Percentiles rank a stretch among this genome's conserved stretches.
These are phyloP conservation scores for Linum tenue DNA, from an alignment of 345 rosid genomes.

Conservation along the genomic window DNA sequence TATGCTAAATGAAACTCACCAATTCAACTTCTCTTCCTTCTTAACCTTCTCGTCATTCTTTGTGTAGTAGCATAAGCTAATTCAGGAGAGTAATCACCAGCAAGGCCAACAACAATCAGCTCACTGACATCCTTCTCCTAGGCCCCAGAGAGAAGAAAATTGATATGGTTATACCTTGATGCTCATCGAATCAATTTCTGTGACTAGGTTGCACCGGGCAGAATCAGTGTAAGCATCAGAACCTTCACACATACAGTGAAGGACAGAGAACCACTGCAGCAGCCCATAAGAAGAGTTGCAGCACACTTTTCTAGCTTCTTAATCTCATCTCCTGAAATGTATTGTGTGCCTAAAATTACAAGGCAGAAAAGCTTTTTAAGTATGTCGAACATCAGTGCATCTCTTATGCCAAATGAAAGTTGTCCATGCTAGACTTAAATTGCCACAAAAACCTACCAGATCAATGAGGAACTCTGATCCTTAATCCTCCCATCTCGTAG, in stretches of 20 bases:
- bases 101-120: too few species aligned
- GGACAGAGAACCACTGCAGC: conserved; percentile 77
- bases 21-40: too few species aligned
- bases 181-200: conserved; percentile 46
- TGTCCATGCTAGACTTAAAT: background rate
- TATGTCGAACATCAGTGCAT: background rate
- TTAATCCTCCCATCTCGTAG: too few species aligned
- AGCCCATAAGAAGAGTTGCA: conserved; percentile 81
- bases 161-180: too few species aligned
- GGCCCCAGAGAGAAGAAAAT: too few species aligned
- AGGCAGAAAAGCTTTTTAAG: background rate
- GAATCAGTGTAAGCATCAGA: conserved; percentile 31
- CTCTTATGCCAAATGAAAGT: background rate
- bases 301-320: conserved; percentile 71
- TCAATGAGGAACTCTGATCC: too few species aligned
- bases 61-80: too few species aligned
- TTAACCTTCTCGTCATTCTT: too few species aligned
- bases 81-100: too few species aligned
- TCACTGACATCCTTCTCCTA: too few species aligned
- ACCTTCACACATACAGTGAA: conserved; percentile 66
- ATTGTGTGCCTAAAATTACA: conserved; percentile 51
- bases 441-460: too few species aligned
- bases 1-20: too few species aligned
- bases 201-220: conserved; percentile 31
- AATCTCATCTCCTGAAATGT: conserved; percentile 52